Evolutionary conservation across 108 stramenopile genomes (phyloP).

Genomic region (Pseudonitzschia delicatissima): DNA sequence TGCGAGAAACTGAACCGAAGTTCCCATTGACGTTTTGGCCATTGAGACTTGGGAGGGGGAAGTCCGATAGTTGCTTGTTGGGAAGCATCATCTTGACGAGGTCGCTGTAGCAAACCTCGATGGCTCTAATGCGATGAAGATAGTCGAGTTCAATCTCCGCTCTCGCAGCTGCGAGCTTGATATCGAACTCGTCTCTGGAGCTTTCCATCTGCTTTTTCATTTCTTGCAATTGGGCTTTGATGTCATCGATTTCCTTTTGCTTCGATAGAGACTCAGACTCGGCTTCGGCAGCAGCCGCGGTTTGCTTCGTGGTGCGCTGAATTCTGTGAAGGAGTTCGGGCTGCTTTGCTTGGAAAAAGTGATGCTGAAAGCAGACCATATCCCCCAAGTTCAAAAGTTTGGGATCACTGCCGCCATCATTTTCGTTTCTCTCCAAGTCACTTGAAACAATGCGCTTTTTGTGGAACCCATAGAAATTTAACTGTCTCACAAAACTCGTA

Average conservation of each 20-base stretch:
- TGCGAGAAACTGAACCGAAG: not conserved
- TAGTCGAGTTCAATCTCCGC: slow-evolving; percentile 7
- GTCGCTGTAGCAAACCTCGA: slow-evolving; percentile 9
- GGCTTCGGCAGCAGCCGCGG: not conserved
- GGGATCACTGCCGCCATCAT: not conserved
- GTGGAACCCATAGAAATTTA: slow-evolving; percentile 77
- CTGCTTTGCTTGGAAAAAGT: slow-evolving; percentile 47
- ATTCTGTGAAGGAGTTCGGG: slow-evolving; percentile 62
- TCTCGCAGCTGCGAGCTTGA: not conserved
- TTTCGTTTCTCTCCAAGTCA: not conserved
- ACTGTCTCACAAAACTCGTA: slow-evolving; percentile 79
- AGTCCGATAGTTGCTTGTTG: no score
- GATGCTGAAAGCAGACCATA: slow-evolving; percentile 47
- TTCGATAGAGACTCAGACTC: not conserved
- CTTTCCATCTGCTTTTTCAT: slow-evolving; percentile 3
- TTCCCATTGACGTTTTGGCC: no score
- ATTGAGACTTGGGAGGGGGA: no score
- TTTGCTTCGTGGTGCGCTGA: slow-evolving; percentile 20
- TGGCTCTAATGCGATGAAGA: not conserved
- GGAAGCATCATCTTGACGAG: not conserved
- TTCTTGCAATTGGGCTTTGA: not conserved
- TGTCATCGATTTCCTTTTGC: not conserved
- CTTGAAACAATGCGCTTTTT: not conserved
- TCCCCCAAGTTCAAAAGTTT: no score
- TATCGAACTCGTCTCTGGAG: not conserved